Evolutionary conservation across 2,329 filamentous ascomycete species (phyloP).

Genomic region (Microcyclospora pomicola): DNA sequence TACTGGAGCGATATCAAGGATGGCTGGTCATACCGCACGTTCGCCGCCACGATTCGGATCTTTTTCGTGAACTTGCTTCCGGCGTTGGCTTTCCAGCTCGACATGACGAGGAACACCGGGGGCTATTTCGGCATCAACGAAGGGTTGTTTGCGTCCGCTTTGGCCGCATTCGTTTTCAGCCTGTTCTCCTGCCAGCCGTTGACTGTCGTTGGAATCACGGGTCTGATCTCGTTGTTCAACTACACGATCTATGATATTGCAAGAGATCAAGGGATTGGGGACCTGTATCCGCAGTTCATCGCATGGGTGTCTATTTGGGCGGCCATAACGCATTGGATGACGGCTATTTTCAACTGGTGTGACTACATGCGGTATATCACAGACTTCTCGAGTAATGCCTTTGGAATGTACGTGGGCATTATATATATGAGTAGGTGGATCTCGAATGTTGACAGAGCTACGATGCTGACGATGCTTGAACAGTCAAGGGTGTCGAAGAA

Average conservation of each 20-base stretch:
- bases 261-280: constrained; percentile 31
- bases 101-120: constrained; percentile 43
- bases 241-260: constrained; percentile 48
- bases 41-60: constrained; percentile 43
- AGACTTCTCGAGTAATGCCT: constrained; percentile 41
- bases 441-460: neutral
- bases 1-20: constrained; percentile 44
- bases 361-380: constrained; percentile 48
- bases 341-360: constrained; percentile 38
- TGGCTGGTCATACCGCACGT: constrained; percentile 40
- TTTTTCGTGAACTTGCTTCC: constrained; percentile 47
- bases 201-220: constrained; percentile 44
- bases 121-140: constrained; percentile 43
- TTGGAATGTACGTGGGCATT: constrained; percentile 43
- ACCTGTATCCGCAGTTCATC: constrained; percentile 41
- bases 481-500: constrained; percentile 44
- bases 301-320: constrained; percentile 45
- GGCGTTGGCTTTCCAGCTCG: constrained; percentile 44
- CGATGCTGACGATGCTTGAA: constrained; percentile 5
- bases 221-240: constrained; percentile 41
- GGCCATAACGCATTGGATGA: constrained; percentile 44
- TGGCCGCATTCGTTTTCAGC: constrained; percentile 44
- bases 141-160: constrained; percentile 39
- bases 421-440: constrained; percentile 35
- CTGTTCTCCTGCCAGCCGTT: constrained; percentile 39